phyloP scores from a whole-genome alignment of 768 basidiomycete genomes.

The Psilocybe tampanensis region DNA sequence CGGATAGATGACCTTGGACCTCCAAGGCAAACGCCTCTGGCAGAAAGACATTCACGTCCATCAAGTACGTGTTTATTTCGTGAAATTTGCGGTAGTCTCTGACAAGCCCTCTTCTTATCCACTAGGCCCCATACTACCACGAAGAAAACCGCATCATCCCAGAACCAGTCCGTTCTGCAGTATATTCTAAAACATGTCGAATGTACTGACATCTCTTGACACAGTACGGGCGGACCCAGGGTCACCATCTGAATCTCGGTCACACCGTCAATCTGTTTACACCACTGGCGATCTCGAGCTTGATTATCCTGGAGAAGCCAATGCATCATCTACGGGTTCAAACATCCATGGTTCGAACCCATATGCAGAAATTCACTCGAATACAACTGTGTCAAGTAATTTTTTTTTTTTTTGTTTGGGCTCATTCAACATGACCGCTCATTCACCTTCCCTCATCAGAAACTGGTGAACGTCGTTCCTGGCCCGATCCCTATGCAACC shows the following conservation, averaged over 20 bases:
- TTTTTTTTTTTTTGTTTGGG: not conserved
- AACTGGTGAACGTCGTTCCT: not conserved
- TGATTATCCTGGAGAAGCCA: not conserved
- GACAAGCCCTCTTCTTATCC: not conserved
- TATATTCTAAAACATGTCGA: not conserved
- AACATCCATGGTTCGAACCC: not conserved
- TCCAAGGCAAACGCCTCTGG: no score
- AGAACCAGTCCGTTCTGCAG: slow-evolving; percentile 4
- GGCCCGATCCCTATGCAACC: slow-evolving; percentile 11
- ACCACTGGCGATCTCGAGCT: not conserved
- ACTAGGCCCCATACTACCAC: slow-evolving; percentile 5
- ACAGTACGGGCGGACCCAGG: slow-evolving; percentile 11
- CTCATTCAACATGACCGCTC: not conserved
- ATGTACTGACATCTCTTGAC: not conserved
- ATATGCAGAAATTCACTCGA: not conserved
- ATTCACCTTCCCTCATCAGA: slow-evolving; percentile 1
- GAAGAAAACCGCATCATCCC: slow-evolving; percentile 13
- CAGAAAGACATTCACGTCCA: no score
- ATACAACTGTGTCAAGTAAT: not conserved
- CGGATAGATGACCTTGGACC: no score
- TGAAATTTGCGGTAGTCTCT: not conserved
- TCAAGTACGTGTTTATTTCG: no score
- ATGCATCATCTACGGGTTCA: not conserved
- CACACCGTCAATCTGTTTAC: not conserved
- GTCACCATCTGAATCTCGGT: slow-evolving; percentile 2